Conservation (phyloP, 23 red algal genomes). For the Chondrus crispus region DNA sequence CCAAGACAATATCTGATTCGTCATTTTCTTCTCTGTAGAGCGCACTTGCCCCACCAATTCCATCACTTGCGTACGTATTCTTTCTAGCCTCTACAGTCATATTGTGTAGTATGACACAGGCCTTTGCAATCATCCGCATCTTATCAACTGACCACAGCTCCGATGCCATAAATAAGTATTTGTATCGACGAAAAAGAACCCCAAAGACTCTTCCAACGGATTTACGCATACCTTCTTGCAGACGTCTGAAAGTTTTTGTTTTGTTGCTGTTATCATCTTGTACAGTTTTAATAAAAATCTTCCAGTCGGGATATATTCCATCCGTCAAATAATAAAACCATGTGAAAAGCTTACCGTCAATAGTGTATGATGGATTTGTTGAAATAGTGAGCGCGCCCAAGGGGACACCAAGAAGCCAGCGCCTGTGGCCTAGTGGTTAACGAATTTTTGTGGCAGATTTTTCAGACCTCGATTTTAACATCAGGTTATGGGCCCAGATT, state of each 20-base stretch:
- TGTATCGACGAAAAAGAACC: constrained; percentile 14
- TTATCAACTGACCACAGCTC: background rate
- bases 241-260: background rate
- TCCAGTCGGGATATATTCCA: constrained; percentile 9
- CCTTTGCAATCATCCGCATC: background rate
- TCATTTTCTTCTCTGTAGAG: background rate
- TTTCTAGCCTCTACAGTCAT: background rate
- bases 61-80: background rate
- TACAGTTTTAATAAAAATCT: background rate
- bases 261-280: background rate
- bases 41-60: background rate
- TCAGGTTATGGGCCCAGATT: no score
- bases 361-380: no score
- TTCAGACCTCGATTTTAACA: no score
- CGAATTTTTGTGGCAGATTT: no score
- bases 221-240: constrained; percentile 4
- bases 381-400: no score
- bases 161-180: background rate
- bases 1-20: background rate
- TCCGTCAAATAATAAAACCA: constrained; percentile 34
- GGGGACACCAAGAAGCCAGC: no score
- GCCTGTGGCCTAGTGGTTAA: no score
- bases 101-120: background rate
- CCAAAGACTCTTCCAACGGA: constrained; percentile 16
- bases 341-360: background rate